Evolutionary conservation across 1,139 yeast species (phyloP).

Genomic region (Lodderomyces oxycetoniae): DNA sequence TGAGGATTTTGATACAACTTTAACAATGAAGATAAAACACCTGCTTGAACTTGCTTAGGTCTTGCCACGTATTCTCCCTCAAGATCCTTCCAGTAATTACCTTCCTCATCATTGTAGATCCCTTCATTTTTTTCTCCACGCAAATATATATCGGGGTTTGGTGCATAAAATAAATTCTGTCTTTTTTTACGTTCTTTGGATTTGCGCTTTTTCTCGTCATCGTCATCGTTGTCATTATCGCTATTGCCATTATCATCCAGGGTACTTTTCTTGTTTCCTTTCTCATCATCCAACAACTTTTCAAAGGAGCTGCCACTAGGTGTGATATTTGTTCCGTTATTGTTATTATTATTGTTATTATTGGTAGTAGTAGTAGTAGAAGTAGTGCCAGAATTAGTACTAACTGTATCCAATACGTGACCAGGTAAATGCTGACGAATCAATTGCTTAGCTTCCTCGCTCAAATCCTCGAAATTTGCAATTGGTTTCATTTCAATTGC

Average conservation of each 20-base stretch:
- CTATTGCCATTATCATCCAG: neutral
- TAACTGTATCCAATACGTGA: slow-evolving; percentile 7
- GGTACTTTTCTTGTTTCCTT: neutral
- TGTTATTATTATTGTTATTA: slow-evolving; percentile 9
- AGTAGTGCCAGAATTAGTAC: slow-evolving; percentile 6
- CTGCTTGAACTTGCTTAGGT: slow-evolving; percentile 72
- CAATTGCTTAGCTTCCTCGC: slow-evolving; percentile 39
- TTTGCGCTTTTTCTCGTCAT: slow-evolving; percentile 8
- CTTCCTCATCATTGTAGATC: slow-evolving; percentile 11
- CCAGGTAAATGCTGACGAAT: slow-evolving; percentile 36
- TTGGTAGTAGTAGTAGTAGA: slow-evolving; percentile 15
- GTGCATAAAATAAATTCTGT: slow-evolving; percentile 31
- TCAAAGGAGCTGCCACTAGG: slow-evolving; percentile 5
- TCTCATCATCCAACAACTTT: neutral
- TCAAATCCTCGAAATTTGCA: slow-evolving; percentile 29
- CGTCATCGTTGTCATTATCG: slow-evolving; percentile 4
- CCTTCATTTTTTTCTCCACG: slow-evolving; percentile 20
- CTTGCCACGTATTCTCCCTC: slow-evolving; percentile 58
- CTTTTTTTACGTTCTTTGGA: slow-evolving; percentile 5
- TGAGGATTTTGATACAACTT: slow-evolving; percentile 54
- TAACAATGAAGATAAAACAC: slow-evolving; percentile 73
- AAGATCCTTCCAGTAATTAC: slow-evolving; percentile 27
- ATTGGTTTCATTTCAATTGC: slow-evolving; percentile 34
- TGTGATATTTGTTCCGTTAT: neutral
- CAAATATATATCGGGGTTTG: slow-evolving; percentile 43